Evolutionary conservation across 805 yeast genomes (phyloP).

Genomic region (Maudiozyma turicensis): DNA sequence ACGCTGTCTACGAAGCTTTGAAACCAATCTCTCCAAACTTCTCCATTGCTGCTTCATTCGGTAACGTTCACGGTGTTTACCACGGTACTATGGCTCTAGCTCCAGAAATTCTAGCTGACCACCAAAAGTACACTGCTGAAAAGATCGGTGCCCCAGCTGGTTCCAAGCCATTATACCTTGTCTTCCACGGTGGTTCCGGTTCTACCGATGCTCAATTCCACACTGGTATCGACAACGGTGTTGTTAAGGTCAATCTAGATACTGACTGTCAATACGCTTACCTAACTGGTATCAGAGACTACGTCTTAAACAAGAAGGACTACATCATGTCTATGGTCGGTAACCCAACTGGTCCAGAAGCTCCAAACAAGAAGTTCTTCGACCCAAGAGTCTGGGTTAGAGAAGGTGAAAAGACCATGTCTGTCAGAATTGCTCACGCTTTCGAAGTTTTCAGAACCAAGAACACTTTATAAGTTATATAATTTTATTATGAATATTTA

Average conservation of each 20-base stretch:
- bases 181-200: constrained; percentile 99
- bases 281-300: constrained; percentile 95
- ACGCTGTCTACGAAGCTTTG: constrained; percentile 81
- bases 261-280: constrained; percentile 99
- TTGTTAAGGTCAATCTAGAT: constrained; percentile 97
- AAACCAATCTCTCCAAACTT: constrained; percentile 90
- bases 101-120: constrained; percentile 92
- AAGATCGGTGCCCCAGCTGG: constrained; percentile 41
- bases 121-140: constrained; percentile 80
- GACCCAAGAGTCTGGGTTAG: constrained; percentile 99
- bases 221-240: constrained; percentile 87
- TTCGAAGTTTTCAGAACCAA: constrained; percentile 78
- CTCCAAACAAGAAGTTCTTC: constrained; percentile 99
- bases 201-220: constrained; percentile 86
- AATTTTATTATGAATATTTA: background rate
- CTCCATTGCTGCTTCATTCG: constrained; percentile 99
- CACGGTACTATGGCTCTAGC: constrained; percentile 93
- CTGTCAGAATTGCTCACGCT: constrained; percentile 74
- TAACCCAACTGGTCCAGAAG: constrained; percentile 98
- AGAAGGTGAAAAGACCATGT: constrained; percentile 99
- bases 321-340: constrained; percentile 84
- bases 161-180: constrained; percentile 78
- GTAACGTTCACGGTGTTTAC: constrained; percentile 99
- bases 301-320: constrained; percentile 91
- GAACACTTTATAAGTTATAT: constrained; percentile 40